phyloP scores from a whole-genome alignment of 1,139 yeast species.

The Kodamaea sp. region DNA sequence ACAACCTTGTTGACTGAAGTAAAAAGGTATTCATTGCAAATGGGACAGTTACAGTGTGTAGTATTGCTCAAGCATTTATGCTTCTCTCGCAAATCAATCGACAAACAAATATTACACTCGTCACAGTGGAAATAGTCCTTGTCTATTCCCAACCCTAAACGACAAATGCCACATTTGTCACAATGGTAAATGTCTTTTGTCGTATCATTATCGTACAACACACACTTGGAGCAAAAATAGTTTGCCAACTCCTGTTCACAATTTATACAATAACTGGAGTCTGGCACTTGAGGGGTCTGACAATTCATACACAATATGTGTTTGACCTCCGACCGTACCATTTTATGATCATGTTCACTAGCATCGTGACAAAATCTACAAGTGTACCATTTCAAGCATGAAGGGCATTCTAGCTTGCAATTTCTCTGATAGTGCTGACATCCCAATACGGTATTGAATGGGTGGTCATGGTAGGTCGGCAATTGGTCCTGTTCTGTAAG shows the following conservation, averaged over 20 bases:
- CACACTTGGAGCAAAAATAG: slow-evolving; percentile 78
- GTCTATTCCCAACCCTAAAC: slow-evolving; percentile 84
- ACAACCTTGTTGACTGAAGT: slow-evolving; percentile 84
- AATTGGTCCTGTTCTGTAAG: slow-evolving; percentile 50
- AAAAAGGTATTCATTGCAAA: slow-evolving; percentile 89
- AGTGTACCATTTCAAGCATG: slow-evolving; percentile 72
- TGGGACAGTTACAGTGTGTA: slow-evolving; percentile 90
- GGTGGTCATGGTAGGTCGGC: slow-evolving; percentile 50
- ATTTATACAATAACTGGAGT: slow-evolving; percentile 58
- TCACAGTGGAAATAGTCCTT: slow-evolving; percentile 90
- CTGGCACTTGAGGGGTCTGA: slow-evolving; percentile 71
- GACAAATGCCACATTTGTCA: slow-evolving; percentile 88
- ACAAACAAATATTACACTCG: slow-evolving; percentile 86
- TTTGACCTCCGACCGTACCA: slow-evolving; percentile 62
- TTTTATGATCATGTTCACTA: slow-evolving; percentile 52
- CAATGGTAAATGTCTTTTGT: slow-evolving; percentile 87
- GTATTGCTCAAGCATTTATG: slow-evolving; percentile 86
- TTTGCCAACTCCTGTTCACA: slow-evolving; percentile 71
- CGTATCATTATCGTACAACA: slow-evolving; percentile 80
- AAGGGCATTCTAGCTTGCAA: slow-evolving; percentile 80
- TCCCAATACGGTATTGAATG: slow-evolving; percentile 50
- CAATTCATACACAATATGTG: slow-evolving; percentile 84
- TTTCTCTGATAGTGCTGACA: slow-evolving; percentile 83
- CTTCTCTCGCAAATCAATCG: slow-evolving; percentile 72
- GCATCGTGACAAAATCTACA: slow-evolving; percentile 89